Evolutionary conservation across 345 rosid species (phyloP).

Genomic region (Hibiscus trionum): DNA sequence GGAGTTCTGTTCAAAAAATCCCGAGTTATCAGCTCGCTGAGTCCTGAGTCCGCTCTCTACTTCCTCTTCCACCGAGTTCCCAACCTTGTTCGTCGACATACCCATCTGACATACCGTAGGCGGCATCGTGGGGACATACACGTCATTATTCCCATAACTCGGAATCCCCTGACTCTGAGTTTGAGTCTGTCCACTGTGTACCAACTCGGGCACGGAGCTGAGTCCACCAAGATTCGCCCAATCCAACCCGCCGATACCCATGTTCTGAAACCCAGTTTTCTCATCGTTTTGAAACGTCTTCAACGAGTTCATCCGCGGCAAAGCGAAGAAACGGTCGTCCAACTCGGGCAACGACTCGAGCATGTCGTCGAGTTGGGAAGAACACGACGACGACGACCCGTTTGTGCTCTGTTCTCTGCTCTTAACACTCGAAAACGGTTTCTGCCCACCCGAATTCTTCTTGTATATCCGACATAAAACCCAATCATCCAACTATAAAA

Average conservation of each 20-base stretch:
- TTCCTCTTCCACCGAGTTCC: slow-evolving; percentile 43
- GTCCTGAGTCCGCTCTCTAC: slow-evolving; percentile 58
- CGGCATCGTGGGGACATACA: slow-evolving; percentile 28
- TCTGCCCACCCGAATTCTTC: slow-evolving; percentile 63
- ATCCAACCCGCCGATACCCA: slow-evolving; percentile 46
- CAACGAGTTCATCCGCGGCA: slow-evolving; percentile 45
- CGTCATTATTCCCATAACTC: slow-evolving; percentile 23
- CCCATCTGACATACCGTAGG: slow-evolving; percentile 20
- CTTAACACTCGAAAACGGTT: slow-evolving; percentile 24
- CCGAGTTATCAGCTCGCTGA: slow-evolving; percentile 24
- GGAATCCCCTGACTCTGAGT: slow-evolving; percentile 25
- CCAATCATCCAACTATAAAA: slow-evolving; percentile 83
- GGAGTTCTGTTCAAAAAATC: slow-evolving; percentile 22
- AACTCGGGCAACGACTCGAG: slow-evolving; percentile 63
- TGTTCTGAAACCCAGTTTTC: slow-evolving; percentile 27
- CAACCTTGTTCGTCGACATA: slow-evolving; percentile 1
- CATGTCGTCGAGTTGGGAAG: slow-evolving; percentile 79
- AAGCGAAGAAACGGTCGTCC: slow-evolving; percentile 34
- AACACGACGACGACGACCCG: slow-evolving; percentile 53
- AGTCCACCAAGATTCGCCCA: slow-evolving; percentile 74
- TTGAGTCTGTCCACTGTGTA: slow-evolving; percentile 19
- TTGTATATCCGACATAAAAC: slow-evolving; percentile 87
- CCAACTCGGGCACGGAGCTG: slow-evolving; percentile 38
- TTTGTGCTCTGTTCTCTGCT: slow-evolving; percentile 61
- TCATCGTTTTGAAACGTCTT: slow-evolving; percentile 41